Percentiles rank a stretch among this genome's conserved stretches.
phyloP scores from a whole-genome alignment of 1,284 basidiomycete genomes.

The Ustilago lituana region DNA sequence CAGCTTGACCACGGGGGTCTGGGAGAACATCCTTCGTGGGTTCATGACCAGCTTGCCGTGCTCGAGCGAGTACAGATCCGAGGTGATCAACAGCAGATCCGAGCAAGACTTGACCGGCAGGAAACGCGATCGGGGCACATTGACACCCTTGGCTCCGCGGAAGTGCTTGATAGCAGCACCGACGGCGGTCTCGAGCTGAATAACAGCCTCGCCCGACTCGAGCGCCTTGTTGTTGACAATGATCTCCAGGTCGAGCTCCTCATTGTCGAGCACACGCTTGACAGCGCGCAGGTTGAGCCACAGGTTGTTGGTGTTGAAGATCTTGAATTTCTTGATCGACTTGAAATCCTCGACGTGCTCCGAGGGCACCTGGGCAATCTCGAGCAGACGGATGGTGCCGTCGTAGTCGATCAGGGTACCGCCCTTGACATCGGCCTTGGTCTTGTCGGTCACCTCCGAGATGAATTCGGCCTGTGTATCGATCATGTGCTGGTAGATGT shows the following conservation, averaged over 20 bases:
- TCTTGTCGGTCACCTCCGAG: constrained; percentile 91
- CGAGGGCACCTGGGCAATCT: constrained; percentile 97
- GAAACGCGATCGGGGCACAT: constrained; percentile 97
- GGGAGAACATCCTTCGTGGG: constrained; percentile 73
- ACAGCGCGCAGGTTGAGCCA: constrained; percentile 92
- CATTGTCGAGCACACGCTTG: constrained; percentile 92
- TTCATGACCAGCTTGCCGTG: constrained; percentile 92
- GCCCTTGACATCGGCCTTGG: constrained; percentile 99
- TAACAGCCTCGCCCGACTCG: constrained; percentile 77
- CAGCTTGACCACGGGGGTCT: constrained; percentile 95
- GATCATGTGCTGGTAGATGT: constrained; percentile 72
- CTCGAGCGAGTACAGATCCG: constrained; percentile 91
- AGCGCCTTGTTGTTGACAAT: constrained; percentile 88
- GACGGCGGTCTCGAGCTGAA: constrained; percentile 94
- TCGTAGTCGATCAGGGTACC: constrained; percentile 95
- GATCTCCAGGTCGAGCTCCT: constrained; percentile 82
- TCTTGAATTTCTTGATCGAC: constrained; percentile 73
- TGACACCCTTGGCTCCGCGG: constrained; percentile 88
- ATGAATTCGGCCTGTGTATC: constrained; percentile 68
- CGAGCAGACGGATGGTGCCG: constrained; percentile 89
- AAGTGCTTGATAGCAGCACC: constrained; percentile 99
- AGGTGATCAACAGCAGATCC: constrained; percentile 88
- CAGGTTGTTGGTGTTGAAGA: constrained; percentile 83
- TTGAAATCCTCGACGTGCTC: constrained; percentile 99
- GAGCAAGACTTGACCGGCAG: constrained; percentile 81